Percentiles rank a stretch among this genome's conserved stretches.
These are phyloP conservation scores for Globisporangium mamillatum DNA, from an alignment of 352 stramenopile species.

Conservation along the genomic window DNA sequence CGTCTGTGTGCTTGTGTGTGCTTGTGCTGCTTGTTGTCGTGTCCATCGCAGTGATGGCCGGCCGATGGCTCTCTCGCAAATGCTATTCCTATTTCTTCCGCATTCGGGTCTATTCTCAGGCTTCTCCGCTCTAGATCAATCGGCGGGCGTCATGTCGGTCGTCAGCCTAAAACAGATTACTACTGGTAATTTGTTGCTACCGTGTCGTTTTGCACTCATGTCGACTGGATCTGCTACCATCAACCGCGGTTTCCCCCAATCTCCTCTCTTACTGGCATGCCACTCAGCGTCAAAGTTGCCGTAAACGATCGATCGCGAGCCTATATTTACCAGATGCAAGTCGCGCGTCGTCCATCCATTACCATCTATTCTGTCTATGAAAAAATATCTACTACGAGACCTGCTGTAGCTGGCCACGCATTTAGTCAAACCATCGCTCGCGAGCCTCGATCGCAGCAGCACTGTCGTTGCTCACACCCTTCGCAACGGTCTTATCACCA, in stretches of 20 bases:
- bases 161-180: not conserved
- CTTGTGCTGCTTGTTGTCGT: not conserved
- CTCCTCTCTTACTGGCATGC: no score
- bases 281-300: not conserved
- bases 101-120: not conserved
- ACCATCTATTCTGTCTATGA: constrained; percentile 16
- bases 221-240: no score
- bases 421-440: constrained; percentile 74
- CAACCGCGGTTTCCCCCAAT: no score
- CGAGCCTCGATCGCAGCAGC: constrained; percentile 13
- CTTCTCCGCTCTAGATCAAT: not conserved
- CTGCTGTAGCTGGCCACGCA: not conserved
- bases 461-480: constrained; percentile 7
- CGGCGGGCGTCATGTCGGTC: not conserved
- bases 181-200: no score
- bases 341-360: constrained; percentile 10
- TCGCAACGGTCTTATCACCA: constrained; percentile 24
- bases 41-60: not conserved
- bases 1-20: not conserved
- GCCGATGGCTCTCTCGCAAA: not conserved
- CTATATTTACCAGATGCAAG: constrained; percentile 15
- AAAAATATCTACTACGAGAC: constrained; percentile 8
- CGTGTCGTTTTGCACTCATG: no score
- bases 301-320: not conserved
- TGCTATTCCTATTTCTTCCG: not conserved